Base-by-base conservation (phyloP, 1,284 basidiomycete genomes). In the Paramarasmius palmivorus region DNA sequence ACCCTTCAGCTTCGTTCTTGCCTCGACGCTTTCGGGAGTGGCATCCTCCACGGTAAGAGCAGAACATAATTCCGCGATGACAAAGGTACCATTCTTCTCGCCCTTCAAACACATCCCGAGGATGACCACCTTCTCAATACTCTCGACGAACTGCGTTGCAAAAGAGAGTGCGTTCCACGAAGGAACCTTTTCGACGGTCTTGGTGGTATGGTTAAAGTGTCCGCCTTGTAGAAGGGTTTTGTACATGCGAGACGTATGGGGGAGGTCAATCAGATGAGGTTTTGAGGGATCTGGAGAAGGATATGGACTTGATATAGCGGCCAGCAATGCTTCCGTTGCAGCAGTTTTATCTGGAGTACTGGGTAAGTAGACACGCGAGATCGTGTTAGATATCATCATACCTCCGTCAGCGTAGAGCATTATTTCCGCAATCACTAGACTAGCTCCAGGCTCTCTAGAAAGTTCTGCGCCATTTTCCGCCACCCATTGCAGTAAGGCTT, bases 171-270 rank as follows among this genome's bases (percentile, higher is more conserved):
- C 74, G 14, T 83, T 79, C 75, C 84, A 89, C 3, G 66, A 67
- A 17, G 72, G 69, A 5, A 77, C 70, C 39, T 61, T 64, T 25
- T 74, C 74, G n/a, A 94, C 73, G 1, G 76, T 59, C 41, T 79
- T 78, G 2, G 82, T 79, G 0, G 77, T 67, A 40, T 83, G 84
- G 54, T 83, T 86, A 70, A 85, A 95, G 67, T 94, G 92, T 0
- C 93, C 93, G n/a, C 93, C 93, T 63, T 93, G 90, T 0, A 95
- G 77, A 10, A 95, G 81, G 0, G 84, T 86, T 69, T 95, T 95
- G 78, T 92, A 93, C 50, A 93, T 67, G 40, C 93, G 79, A 1
- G 90, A 87, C 2, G 86, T 82, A 66, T 92, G 90, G 0, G 92
- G 82, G 14, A 93, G 78, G 63, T 93, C 86, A 56, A 94, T 86